Percentiles rank a stretch among this genome's conserved stretches.
Evolutionary conservation across 768 basidiomycete genomes (phyloP).

Genomic region (Butyriboletus loyo): DNA sequence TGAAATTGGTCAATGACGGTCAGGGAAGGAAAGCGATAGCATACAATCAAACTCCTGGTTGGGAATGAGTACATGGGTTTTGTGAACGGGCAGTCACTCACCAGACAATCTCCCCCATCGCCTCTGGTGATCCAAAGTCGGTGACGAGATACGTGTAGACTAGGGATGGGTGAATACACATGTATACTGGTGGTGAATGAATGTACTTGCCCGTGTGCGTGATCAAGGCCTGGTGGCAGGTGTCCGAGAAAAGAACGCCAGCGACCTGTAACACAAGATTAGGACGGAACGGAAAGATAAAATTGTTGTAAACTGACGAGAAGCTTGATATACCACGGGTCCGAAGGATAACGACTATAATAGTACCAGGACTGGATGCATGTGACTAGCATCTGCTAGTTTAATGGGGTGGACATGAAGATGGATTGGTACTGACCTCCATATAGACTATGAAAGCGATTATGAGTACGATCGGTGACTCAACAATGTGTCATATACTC

Average conservation of each 20-base stretch:
- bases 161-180: slow-evolving; percentile 15
- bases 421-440: slow-evolving; percentile 38
- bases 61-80: background rate
- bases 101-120: slow-evolving; percentile 43
- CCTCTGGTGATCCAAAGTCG: slow-evolving; percentile 32
- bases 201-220: slow-evolving; percentile 46
- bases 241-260: slow-evolving; percentile 51
- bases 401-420: slow-evolving; percentile 9
- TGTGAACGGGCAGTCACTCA: slow-evolving; percentile 21
- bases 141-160: slow-evolving; percentile 50
- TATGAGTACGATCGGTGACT: background rate
- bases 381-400: slow-evolving; percentile 40
- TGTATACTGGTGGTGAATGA: too few relatives aligned
- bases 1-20: background rate
- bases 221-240: slow-evolving; percentile 55
- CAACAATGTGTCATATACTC: slow-evolving; percentile 24
- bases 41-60: slow-evolving; percentile 27
- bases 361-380: slow-evolving; percentile 59
- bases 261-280: slow-evolving; percentile 40
- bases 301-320: slow-evolving; percentile 36
- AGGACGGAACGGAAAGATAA: background rate
- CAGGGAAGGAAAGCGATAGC: background rate
- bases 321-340: slow-evolving; percentile 48
- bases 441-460: slow-evolving; percentile 39
- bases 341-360: slow-evolving; percentile 45